Conservation (phyloP, 2,329 filamentous ascomycete species). For the Diaporthe ilicicola region DNA sequence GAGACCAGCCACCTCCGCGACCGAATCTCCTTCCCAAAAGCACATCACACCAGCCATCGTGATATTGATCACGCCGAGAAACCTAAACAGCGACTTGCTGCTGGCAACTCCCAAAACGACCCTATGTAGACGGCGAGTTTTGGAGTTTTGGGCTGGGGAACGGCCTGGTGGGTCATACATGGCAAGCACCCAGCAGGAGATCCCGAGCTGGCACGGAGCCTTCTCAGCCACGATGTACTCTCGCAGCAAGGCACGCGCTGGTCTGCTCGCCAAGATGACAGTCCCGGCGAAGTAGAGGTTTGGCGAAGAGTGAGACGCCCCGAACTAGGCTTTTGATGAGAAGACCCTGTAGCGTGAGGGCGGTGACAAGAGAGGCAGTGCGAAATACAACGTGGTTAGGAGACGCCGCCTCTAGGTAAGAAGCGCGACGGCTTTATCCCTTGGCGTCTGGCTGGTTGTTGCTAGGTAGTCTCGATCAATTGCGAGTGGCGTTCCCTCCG, state of each 20-base stretch:
- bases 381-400: constrained; percentile 56
- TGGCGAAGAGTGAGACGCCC: constrained; percentile 71
- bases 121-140: constrained; percentile 68
- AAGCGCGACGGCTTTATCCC: not conserved
- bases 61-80: constrained; percentile 57
- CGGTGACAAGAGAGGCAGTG: constrained; percentile 61
- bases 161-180: constrained; percentile 74
- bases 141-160: constrained; percentile 60
- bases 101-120: constrained; percentile 51
- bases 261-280: constrained; percentile 71
- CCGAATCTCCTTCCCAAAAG: constrained; percentile 63
- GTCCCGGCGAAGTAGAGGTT: constrained; percentile 80
- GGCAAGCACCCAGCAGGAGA: constrained; percentile 76
- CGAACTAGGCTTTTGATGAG: constrained; percentile 50
- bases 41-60: constrained; percentile 61
- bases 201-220: constrained; percentile 76
- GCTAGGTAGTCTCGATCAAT: not conserved
- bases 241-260: constrained; percentile 68
- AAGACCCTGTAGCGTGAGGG: constrained; percentile 61
- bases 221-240: constrained; percentile 71
- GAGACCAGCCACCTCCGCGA: constrained; percentile 36
- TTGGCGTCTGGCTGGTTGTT: constrained; percentile 23
- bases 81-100: constrained; percentile 45
- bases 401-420: constrained; percentile 56
- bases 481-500: constrained; percentile 4